Base-by-base conservation (phyloP, 495 filamentous ascomycete genomes). In the Penicillium soppii region DNA sequence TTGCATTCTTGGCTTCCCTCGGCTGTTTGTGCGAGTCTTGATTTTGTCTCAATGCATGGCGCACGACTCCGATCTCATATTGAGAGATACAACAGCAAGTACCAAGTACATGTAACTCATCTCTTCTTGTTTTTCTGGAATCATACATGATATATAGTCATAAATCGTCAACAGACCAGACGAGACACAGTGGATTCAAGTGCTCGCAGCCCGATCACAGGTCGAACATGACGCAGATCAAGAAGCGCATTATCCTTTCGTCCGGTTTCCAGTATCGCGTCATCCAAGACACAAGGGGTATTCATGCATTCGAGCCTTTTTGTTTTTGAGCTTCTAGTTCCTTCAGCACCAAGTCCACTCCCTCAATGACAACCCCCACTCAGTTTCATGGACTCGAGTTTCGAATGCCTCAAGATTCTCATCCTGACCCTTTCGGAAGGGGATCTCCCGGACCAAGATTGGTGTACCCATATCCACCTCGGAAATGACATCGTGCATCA, bases 401-500 rank as follows among this genome's bases (percentile, higher is more conserved):
- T 90, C 80, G 38, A 94, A 79, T 16, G 75, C 76, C 45, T 84
- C 75, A 30, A 91, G 43, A 33, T 75, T 79, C 56, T 91, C 88
- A 45, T 76, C 75, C 30, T 54, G 67, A 12, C 82, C 86, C 49
- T 83, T 78, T 39, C 69, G 73, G 55, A 91, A 85, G 45, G 81
- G 77, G 39, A 96, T 82, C 74, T 91, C 86, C 54, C 74, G 67
- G 9, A 86, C 80, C 45, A 92, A 66, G 54, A 96, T 83, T 5
- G 89, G 85, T 57, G 79, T 76, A 2, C 92, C 92, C 63, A 85
- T 80, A 69, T 96, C 92, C 33, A 95, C 90, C 58, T 92, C 84
- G 32, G 76, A 80, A 56, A 96, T 88, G 38, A 96, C 90, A 62
- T 90, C 84, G 69, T 96, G 91, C 3, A 95, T 83, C 91, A 97